Base-by-base conservation (phyloP, 2,329 filamentous ascomycete species). In the Torrubiellomyces zombiae region DNA sequence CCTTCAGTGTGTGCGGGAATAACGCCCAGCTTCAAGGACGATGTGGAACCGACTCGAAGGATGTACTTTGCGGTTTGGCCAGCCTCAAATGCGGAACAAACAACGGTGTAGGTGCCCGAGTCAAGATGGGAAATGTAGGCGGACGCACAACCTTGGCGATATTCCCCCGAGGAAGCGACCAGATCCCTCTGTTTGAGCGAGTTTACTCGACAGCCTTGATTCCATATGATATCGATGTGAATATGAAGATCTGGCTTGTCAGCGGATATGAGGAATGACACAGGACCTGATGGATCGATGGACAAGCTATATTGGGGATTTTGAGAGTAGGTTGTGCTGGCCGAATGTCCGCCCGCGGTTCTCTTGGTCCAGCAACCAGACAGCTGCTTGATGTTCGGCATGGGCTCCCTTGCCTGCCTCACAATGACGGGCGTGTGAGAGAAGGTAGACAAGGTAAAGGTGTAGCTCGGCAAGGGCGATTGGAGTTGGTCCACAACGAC, bases 51-150 rank as follows among this genome's bases (percentile, higher is more conserved):
- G n/a, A 94, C 61, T 28, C 72, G 68, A 7, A 98, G 58, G 1
- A 63, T 68, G 42, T 91, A 95, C 24, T 63, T 60, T 4, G 77
- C 79, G 1, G 69, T 57, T 42, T 91, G 80, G 7, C 75, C 76
- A 0, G 75, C 64, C 33, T 92, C 82, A 45, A 91, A 95, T 0
- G 86, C 92, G 3, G 82, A 93, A 44, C 78, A 86, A 6, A 94
- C 76, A 28, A 93, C 63, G 0, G 81, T 94, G 48, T 95, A 98
- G 1, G 61, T 61, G 1, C 86, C 86, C 1, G 68, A 55, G 19
- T 73, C 69, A 11, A 93, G 53, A 12, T 55, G 34, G 41, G 40
- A 47, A 36, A 67, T 53, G 32, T 79, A 67, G 3, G 76, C 73
- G 16, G 83, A 58, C 4, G 79, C 78, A 43, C 77, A 80, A 15